Evolutionary conservation across 1,284 basidiomycete species (phyloP).

Genomic region (Boletellus sp.): DNA sequence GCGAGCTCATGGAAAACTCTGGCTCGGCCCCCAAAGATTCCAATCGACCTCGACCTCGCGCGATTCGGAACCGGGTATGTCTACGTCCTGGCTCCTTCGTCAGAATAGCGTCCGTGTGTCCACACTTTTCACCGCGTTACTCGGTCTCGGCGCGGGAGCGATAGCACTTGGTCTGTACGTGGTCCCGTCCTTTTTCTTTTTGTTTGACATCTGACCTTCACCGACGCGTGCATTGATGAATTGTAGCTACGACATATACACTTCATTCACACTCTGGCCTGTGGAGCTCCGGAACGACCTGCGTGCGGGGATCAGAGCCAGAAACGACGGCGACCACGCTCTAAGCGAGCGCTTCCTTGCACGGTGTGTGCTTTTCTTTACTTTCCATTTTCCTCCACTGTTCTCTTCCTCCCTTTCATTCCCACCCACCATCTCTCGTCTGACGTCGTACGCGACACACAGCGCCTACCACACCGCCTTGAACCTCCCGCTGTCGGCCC

Average conservation of each 20-base stretch:
- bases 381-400: not conserved
- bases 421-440: not conserved
- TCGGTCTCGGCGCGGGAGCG: constrained; percentile 46
- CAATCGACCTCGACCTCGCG: constrained; percentile 11
- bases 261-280: constrained; percentile 57
- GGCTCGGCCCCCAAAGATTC: not conserved
- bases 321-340: constrained; percentile 56
- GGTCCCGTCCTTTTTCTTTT: not conserved
- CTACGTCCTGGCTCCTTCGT: constrained; percentile 15
- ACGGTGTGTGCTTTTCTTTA: constrained; percentile 38
- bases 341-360: constrained; percentile 52
- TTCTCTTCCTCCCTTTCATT: not conserved
- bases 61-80: not conserved
- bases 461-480: constrained; percentile 65
- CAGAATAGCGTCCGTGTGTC: constrained; percentile 32
- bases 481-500: constrained; percentile 44
- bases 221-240: not conserved
- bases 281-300: constrained; percentile 59
- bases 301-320: constrained; percentile 62
- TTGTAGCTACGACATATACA: constrained; percentile 60
- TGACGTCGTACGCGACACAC: not conserved
- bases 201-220: not conserved
- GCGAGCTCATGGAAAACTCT: not conserved
- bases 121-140: constrained; percentile 46
- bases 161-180: constrained; percentile 58